Evolutionary conservation across 106 monocot genomes (phyloP).

Genomic region (Chionographis japonica): DNA sequence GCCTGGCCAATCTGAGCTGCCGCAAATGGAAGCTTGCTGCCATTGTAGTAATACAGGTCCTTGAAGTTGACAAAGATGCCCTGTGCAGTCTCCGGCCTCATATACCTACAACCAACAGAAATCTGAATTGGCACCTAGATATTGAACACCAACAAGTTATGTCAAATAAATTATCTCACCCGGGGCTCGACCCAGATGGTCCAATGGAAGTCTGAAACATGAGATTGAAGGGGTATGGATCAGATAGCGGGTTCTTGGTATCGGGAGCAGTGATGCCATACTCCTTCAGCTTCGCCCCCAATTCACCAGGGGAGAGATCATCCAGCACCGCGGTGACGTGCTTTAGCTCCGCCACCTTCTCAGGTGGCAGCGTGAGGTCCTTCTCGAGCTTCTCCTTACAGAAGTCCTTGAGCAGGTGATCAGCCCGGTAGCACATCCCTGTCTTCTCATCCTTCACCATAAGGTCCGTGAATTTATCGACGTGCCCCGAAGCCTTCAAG

Average conservation of each 20-base stretch:
- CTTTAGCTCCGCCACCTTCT: constrained; percentile 65
- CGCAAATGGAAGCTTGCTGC: constrained; percentile 92
- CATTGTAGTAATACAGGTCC: constrained; percentile 94
- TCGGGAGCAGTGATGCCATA: constrained; percentile 85
- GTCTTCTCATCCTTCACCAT: constrained; percentile 99
- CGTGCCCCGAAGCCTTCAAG: constrained; percentile 89
- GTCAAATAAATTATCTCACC: constrained; percentile 36
- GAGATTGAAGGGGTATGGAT: constrained; percentile 96
- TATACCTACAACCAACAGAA: constrained; percentile 47
- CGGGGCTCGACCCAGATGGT: constrained; percentile 61
- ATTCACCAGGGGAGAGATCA: constrained; percentile 66
- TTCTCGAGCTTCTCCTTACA: constrained; percentile 97
- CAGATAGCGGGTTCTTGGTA: constrained; percentile 83
- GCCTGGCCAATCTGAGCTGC: constrained; percentile 95
- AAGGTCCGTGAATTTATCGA: constrained; percentile 94
- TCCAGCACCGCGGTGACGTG: constrained; percentile 70
- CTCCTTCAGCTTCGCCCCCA: constrained; percentile 82
- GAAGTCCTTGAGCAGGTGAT: constrained; percentile 84
- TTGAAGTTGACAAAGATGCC: constrained; percentile 98
- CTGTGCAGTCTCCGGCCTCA: constrained; percentile 97
- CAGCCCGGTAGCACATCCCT: constrained; percentile 85
- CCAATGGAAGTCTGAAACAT: constrained; percentile 99
- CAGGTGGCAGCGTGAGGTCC: constrained; percentile 58
- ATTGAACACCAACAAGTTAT: background rate
- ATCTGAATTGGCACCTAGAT: background rate